A percentile compares a stretch with the other conserved stretches of the same genome.
These are phyloP conservation scores for Fennellomyces sp. DNA, from an alignment of 371 early-diverging fungal genomes.

Conservation along the genomic window DNA sequence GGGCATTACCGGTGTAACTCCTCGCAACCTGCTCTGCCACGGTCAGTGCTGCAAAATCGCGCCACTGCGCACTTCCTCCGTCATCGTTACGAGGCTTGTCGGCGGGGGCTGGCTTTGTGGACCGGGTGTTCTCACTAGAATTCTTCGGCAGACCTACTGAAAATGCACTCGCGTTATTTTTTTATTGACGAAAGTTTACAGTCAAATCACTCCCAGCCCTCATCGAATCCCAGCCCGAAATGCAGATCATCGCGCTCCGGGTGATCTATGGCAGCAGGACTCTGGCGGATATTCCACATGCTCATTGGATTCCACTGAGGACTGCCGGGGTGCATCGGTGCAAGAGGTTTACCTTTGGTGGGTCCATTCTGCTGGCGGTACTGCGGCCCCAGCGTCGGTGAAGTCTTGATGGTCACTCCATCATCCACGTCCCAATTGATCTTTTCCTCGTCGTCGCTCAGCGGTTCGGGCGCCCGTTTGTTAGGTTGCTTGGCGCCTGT, in stretches of 20 bases:
- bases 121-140: too few species aligned
- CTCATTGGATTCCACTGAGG: neutral
- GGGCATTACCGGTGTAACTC: neutral
- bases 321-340: slow-evolving; percentile 2
- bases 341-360: neutral
- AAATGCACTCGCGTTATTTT: too few species aligned
- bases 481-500: too few species aligned
- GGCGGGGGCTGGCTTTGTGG: too few species aligned
- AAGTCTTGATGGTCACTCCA: slow-evolving; percentile 25
- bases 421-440: slow-evolving; percentile 26
- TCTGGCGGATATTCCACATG: slow-evolving; percentile 15
- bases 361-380: neutral
- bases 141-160: too few species aligned
- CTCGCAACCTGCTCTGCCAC: too few species aligned
- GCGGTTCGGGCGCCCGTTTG: neutral
- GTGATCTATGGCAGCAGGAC: neutral
- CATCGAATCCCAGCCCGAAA: neutral
- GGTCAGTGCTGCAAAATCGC: too few species aligned
- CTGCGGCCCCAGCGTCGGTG: neutral
- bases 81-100: too few species aligned
- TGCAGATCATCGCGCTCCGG: neutral
- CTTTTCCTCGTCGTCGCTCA: slow-evolving; percentile 16
- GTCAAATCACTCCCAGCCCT: neutral
- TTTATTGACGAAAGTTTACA: too few species aligned
- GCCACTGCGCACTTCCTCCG: too few species aligned